Evolutionary conservation across 2,329 filamentous ascomycete genomes (phyloP), one percentile per base, ranked within the genome.

Genomic region (Pyrenochaeta sp.): DNA sequence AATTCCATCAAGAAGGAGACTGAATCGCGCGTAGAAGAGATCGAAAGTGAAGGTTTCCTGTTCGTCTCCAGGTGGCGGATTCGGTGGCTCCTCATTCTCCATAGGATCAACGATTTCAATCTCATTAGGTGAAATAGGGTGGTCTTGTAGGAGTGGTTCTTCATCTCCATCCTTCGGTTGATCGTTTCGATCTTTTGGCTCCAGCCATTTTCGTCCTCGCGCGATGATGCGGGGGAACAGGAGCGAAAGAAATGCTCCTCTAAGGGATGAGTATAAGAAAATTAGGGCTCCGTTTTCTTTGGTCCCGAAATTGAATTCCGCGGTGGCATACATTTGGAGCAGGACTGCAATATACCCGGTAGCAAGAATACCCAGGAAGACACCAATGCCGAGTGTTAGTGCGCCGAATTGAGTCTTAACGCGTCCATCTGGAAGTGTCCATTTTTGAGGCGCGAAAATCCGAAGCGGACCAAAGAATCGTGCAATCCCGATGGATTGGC

Each of bases 281-380:
- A 79, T 75, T 3, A 79, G 64, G 45, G 68, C 70, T 1, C 75
- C 73, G 37, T 79, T 79, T 35, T 74, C 72, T 7, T 59, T 71
- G 0, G 74, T 74, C 3, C 71, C 71, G 40, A 78, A 79, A 6
- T 63, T 63, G 44, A 77, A 76, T 3, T 70, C 61, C 18, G 76
- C 70, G 0, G 75, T 77, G 4, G 73, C 67, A 53, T 76, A 79
- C 70, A 78, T 75, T 41, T 79, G 76, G 0, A 79, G 67, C 8
- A 89, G 70, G 0, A 82, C 74, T 0, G 84, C 82, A 0, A 86
- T 84, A 42, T 87, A 89, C 2, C 84, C 85, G 0, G 86, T 88
- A 0, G 86, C 85, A 2, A 88, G 75, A 61, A 89, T 84, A 0
- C 82, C 85, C 0, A 87, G 68, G 45, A 88, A 89, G 2, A 87